A percentile compares a stretch with the other conserved stretches of the same genome.
Conservation (phyloP, 345 rosid genomes). For the Raphanus raphanistrum region DNA sequence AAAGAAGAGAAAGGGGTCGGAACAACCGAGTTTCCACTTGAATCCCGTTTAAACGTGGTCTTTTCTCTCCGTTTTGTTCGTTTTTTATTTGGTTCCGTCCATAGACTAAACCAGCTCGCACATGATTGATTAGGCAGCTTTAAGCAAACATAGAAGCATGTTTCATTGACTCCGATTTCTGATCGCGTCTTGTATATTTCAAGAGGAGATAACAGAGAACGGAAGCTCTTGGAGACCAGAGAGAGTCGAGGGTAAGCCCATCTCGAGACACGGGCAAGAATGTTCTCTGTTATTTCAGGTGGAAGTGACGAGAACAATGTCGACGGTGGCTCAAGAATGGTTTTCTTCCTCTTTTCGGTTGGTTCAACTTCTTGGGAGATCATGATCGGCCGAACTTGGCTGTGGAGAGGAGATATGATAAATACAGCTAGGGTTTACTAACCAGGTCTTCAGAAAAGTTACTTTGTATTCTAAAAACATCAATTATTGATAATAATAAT, state of each 20-base stretch:
- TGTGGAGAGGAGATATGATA: too few relatives aligned
- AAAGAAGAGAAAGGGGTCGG: background rate
- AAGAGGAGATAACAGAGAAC: conserved; percentile 39
- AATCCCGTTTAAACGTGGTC: background rate
- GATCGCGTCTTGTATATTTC: background rate
- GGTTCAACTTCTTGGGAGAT: background rate
- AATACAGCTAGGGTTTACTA: too few relatives aligned
- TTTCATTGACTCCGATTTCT: background rate
- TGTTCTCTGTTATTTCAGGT: conserved; percentile 15
- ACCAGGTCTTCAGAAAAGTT: too few relatives aligned
- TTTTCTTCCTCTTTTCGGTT: background rate
- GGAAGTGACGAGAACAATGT: background rate
- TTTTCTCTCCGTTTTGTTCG: background rate
- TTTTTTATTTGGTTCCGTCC: background rate
- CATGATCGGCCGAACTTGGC: background rate
- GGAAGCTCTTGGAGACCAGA: conserved; percentile 56
- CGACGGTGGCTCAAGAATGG: background rate
- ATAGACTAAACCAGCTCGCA: background rate
- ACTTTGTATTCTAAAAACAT: too few relatives aligned
- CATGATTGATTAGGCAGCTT: background rate
- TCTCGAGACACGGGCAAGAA: conserved; percentile 59
- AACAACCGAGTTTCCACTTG: background rate
- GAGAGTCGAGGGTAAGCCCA: conserved; percentile 55
- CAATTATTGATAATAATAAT: too few relatives aligned
- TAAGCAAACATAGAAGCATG: background rate